These are phyloP conservation scores for Datisca glomerata DNA, from an alignment of 306 rosid species.

Conservation along the genomic window DNA sequence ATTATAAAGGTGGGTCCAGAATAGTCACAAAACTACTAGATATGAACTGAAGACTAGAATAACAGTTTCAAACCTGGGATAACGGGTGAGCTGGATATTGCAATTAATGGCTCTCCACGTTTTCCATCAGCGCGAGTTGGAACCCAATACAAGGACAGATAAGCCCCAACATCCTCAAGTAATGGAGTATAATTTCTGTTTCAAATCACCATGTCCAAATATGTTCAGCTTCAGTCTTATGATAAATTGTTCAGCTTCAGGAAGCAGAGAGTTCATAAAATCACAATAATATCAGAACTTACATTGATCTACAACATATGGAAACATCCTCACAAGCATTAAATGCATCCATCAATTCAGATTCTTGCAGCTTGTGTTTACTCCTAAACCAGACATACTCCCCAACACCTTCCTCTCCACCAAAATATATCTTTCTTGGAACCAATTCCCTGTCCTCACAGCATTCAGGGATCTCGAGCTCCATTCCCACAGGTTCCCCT, in stretches of 20 bases:
- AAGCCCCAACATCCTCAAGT: conserved; percentile 72
- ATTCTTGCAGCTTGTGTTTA: conserved; percentile 48
- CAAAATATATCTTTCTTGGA: conserved; percentile 60
- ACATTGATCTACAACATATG: conserved; percentile 54
- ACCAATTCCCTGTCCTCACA: conserved; percentile 38
- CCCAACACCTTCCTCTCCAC: conserved; percentile 90
- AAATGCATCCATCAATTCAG: conserved; percentile 45
- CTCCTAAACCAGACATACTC: conserved; percentile 68
- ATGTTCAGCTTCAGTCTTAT: too few relatives aligned
- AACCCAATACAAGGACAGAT: conserved; percentile 75
- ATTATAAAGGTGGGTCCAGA: too few relatives aligned
- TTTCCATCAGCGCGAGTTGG: conserved; percentile 72
- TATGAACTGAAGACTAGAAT: too few relatives aligned
- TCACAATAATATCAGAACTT: conserved; percentile 28
- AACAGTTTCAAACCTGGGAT: conserved; percentile 63
- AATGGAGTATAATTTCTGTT: conserved; percentile 64
- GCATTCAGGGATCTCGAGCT: conserved; percentile 68
- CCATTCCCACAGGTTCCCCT: conserved; percentile 82
- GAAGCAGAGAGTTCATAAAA: conserved; percentile 6
- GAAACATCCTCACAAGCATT: conserved; percentile 38
- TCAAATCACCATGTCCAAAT: conserved; percentile 14
- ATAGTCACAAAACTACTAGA: too few relatives aligned
- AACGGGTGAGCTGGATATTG: conserved; percentile 49
- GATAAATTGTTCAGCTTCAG: not conserved
- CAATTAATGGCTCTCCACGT: conserved; percentile 65